A percentile compares a stretch with the other conserved stretches of the same genome.
These are phyloP conservation scores for Mycena citricolor DNA, from an alignment of 1,284 basidiomycete genomes.

Conservation along the genomic window DNA sequence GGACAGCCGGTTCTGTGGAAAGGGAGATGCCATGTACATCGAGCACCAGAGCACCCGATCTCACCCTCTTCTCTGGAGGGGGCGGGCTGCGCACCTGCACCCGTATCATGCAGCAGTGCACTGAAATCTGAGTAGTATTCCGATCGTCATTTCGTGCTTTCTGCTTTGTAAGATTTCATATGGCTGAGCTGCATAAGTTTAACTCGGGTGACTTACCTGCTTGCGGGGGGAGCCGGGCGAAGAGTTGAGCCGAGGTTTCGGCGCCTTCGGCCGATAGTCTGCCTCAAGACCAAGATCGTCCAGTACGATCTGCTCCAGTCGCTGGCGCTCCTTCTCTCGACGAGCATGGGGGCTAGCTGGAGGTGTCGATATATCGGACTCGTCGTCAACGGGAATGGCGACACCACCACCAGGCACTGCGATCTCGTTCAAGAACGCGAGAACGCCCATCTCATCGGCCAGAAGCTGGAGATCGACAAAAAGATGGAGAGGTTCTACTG, in stretches of 20 bases:
- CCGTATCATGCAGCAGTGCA: conserved; percentile 56
- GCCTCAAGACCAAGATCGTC: conserved; percentile 54
- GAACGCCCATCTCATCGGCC: conserved; percentile 33
- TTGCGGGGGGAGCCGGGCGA: too few species aligned
- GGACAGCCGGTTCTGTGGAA: conserved; percentile 24
- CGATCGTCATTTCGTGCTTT: conserved; percentile 5
- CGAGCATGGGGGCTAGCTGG: conserved; percentile 33
- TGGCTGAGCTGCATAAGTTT: neutral
- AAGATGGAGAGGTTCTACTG: conserved; percentile 63
- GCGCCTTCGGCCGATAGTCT: conserved; percentile 40
- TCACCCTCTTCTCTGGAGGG: conserved; percentile 37
- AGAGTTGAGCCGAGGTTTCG: conserved; percentile 2
- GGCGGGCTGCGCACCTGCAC: conserved; percentile 60
- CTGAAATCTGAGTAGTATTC: conserved; percentile 25
- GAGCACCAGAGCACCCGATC: conserved; percentile 68
- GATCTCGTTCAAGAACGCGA: conserved; percentile 23
- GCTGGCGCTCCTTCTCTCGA: conserved; percentile 38
- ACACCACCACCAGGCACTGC: conserved; percentile 26
- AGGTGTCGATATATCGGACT: conserved; percentile 35
- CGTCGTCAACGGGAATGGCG: conserved; percentile 20
- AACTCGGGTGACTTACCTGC: conserved; percentile 11
- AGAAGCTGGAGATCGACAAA: conserved; percentile 68
- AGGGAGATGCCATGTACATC: conserved; percentile 60
- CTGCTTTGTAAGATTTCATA: conserved; percentile 5
- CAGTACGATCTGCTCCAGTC: conserved; percentile 50